Base-by-base conservation (phyloP, 306 rosid genomes). In the Hippophae tibetana region DNA sequence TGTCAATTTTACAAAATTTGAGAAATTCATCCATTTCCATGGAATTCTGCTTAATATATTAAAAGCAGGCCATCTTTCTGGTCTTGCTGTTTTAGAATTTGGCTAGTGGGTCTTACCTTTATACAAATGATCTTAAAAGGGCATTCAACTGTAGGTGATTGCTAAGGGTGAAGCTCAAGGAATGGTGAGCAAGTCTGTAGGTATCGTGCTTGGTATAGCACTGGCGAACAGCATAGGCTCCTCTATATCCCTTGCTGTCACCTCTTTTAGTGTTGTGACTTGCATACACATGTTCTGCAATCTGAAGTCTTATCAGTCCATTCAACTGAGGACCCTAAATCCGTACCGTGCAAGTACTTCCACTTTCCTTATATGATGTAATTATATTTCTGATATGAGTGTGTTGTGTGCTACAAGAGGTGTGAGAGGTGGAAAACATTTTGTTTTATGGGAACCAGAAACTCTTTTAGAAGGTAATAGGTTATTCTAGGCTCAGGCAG, bases 121-220 rank as follows among this genome's bases (percentile, higher is more conserved):
- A 46, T 8, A 40, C 54, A 38, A 47, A n/a, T 23, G 52, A 47
- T 63, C 45, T 71, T 57, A 69, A 67, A 56, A n/a, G 66, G 51
- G 50, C 42, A 60, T 18, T 71, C 26, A 58, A 66, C 7, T 75
- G 63, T 70, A 90, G 97, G 96, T 90, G 63, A 90, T 90, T 81
- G 98, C 98, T 43, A 90, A 90, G 71, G 98, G 98, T 63, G 98
- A 90, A 78, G 98, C 94, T 64, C 96, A 87, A 72, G 96, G 98
- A 81, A 90, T 90, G 98, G 92, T 81, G 56, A 90, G 98, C 86
- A 83, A 89, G 82, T 90, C 80, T 69, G 55, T 90, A 9, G 98
- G 98, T 60, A 85, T 90, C 13, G 46, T 54, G 68, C 77, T 90
- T 61, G 98, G 98, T 58, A 87, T 90, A 73, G 84, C 84, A 50